These are phyloP conservation scores for Penicillium atrosanguineum DNA, from an alignment of 495 filamentous ascomycete genomes.

Conservation along the genomic window DNA sequence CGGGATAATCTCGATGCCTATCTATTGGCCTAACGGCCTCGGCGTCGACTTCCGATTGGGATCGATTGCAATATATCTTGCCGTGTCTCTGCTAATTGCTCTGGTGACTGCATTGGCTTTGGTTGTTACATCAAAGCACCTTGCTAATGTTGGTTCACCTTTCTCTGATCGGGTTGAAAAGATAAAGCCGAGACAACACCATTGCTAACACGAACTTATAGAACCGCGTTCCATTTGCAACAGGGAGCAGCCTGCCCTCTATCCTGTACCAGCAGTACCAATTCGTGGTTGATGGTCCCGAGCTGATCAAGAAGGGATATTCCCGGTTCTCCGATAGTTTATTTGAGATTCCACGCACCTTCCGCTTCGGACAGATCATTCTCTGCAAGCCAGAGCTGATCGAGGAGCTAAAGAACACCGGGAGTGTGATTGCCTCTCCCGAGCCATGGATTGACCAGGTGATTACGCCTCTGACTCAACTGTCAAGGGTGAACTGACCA, in stretches of 20 bases:
- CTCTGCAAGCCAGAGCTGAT: constrained; percentile 21
- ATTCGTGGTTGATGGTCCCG: constrained; percentile 21
- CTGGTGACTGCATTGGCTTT: constrained; percentile 5
- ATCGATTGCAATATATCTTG: constrained; percentile 1
- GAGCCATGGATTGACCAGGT: constrained; percentile 32
- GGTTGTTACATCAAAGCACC: constrained; percentile 11
- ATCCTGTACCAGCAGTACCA: constrained; percentile 22
- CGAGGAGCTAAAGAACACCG: constrained; percentile 20
- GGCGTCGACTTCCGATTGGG: not conserved
- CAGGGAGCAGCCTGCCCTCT: constrained; percentile 5
- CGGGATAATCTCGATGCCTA: not conserved
- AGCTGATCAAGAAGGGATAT: constrained; percentile 19
- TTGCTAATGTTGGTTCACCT: constrained; percentile 16
- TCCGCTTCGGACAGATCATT: constrained; percentile 24
- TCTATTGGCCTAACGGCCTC: not conserved
- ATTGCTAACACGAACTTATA: not conserved
- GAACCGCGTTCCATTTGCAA: constrained; percentile 12
- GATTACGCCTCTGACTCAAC: not conserved
- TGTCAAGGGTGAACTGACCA: not conserved
- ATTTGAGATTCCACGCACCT: constrained; percentile 28
- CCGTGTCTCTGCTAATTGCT: not conserved
- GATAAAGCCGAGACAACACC: not conserved
- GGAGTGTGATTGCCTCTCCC: constrained; percentile 14
- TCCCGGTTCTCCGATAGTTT: constrained; percentile 11
- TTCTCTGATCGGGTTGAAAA: not conserved